A percentile compares a stretch with the other conserved stretches of the same genome.
Evolutionary conservation across 805 yeast genomes (phyloP).

Genomic region (Candida railenensis): DNA sequence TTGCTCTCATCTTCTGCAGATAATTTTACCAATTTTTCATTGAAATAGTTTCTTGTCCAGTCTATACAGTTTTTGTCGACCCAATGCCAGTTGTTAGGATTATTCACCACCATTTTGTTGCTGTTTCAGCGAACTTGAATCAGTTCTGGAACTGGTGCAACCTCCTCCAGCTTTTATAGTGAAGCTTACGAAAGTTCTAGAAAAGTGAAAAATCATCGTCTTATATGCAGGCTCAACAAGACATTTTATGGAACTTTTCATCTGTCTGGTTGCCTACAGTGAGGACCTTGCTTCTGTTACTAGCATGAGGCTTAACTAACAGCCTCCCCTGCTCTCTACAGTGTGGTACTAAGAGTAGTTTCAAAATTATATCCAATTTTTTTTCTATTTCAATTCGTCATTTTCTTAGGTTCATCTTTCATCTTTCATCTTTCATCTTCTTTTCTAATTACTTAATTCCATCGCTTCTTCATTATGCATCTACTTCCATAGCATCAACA

Average conservation of each 20-base stretch:
- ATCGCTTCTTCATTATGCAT: constrained; percentile 33
- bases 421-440: background rate
- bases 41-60: constrained; percentile 84
- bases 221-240: background rate
- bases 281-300: too few relatives aligned
- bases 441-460: constrained; percentile 2
- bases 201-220: background rate
- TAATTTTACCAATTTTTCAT: constrained; percentile 55
- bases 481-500: constrained; percentile 42
- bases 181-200: background rate
- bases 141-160: too few relatives aligned
- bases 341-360: too few relatives aligned
- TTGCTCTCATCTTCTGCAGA: constrained; percentile 32
- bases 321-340: too few relatives aligned
- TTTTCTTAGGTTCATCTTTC: background rate
- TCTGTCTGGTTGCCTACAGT: too few relatives aligned
- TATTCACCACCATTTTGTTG: constrained; percentile 78
- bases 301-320: too few relatives aligned
- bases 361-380: too few relatives aligned
- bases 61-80: constrained; percentile 94
- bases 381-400: background rate
- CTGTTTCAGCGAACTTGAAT: background rate
- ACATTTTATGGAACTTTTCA: too few relatives aligned
- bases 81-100: constrained; percentile 99
- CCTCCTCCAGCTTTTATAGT: background rate